phyloP scores from a whole-genome alignment of 2,329 filamentous ascomycete species.

The Monosporascus sp. region DNA sequence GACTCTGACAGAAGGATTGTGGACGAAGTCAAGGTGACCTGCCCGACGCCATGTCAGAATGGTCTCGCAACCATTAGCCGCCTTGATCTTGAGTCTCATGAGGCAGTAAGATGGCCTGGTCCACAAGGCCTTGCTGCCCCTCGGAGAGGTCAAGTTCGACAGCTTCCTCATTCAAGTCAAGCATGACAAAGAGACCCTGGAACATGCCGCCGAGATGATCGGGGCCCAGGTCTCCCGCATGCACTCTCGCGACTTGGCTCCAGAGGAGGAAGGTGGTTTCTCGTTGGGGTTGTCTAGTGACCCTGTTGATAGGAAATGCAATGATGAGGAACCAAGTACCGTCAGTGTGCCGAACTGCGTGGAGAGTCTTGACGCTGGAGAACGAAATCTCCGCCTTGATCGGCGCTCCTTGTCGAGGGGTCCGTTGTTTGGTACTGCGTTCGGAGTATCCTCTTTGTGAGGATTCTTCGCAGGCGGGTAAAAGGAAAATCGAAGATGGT shows the following conservation, averaged over 20 bases:
- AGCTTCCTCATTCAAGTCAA: slow-evolving; percentile 86
- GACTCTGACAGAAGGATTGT: no score
- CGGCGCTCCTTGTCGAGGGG: slow-evolving; percentile 6
- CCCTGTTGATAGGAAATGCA: slow-evolving; percentile 25
- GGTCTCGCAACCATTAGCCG: slow-evolving; percentile 31
- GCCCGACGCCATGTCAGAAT: no score
- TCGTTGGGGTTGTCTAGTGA: slow-evolving; percentile 75
- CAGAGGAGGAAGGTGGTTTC: slow-evolving; percentile 98
- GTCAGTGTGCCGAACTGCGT: slow-evolving; percentile 21
- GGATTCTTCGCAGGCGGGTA: slow-evolving; percentile 9
- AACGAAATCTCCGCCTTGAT: slow-evolving; percentile 29
- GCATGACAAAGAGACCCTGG: slow-evolving; percentile 73
- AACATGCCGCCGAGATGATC: slow-evolving; percentile 75
- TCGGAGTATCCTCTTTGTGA: slow-evolving; percentile 7
- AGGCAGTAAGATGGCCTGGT: slow-evolving; percentile 56
- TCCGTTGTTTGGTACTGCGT: slow-evolving; percentile 4
- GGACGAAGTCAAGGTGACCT: no score
- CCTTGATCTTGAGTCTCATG: slow-evolving; percentile 76
- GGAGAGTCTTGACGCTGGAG: no score
- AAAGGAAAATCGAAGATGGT: no score
- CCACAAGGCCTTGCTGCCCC: slow-evolving; percentile 40
- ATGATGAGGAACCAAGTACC: slow-evolving; percentile 38
- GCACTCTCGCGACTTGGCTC: slow-evolving; percentile 91
- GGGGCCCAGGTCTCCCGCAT: slow-evolving; percentile 69
- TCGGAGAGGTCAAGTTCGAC: slow-evolving; percentile 62